Percentiles rank a stretch among this genome's conserved stretches.
phyloP scores from a whole-genome alignment of 148 eudicot species.

The Pouteria glomerata region DNA sequence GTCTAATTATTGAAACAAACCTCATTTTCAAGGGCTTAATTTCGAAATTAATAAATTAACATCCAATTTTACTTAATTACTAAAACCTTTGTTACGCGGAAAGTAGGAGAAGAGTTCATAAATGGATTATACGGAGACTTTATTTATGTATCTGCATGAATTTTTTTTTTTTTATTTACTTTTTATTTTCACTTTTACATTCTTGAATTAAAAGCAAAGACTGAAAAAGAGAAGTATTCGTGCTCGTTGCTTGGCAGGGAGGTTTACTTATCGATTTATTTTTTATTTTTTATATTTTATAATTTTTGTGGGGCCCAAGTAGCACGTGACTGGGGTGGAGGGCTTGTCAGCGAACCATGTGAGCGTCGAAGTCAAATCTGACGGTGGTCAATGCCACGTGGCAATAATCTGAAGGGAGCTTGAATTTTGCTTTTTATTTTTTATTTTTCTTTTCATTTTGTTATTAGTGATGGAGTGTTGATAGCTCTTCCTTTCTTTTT shows the following conservation, averaged over 20 bases:
- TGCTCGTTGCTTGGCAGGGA: background rate
- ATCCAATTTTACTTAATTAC: too few relatives aligned
- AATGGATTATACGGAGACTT: too few relatives aligned
- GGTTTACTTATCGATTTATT: background rate
- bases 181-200: background rate
- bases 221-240: background rate
- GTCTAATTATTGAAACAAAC: too few relatives aligned
- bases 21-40: too few relatives aligned
- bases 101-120: too few relatives aligned
- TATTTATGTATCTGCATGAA: too few relatives aligned
- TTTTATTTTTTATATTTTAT: background rate
- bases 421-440: too few relatives aligned
- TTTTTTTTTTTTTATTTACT: background rate
- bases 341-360: conserved; percentile 46
- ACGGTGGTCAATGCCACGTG: conserved; percentile 59
- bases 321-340: conserved; percentile 42
- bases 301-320: conserved; percentile 14
- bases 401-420: conserved; percentile 12
- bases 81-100: too few relatives aligned
- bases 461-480: background rate
- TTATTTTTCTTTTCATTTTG: background rate
- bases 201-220: conserved; percentile 6
- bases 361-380: conserved; percentile 17
- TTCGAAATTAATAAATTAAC: too few relatives aligned
- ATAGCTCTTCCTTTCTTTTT: background rate